These are phyloP conservation scores for Zasmidium angulare DNA, from an alignment of 2,329 filamentous ascomycete species.

Conservation along the genomic window DNA sequence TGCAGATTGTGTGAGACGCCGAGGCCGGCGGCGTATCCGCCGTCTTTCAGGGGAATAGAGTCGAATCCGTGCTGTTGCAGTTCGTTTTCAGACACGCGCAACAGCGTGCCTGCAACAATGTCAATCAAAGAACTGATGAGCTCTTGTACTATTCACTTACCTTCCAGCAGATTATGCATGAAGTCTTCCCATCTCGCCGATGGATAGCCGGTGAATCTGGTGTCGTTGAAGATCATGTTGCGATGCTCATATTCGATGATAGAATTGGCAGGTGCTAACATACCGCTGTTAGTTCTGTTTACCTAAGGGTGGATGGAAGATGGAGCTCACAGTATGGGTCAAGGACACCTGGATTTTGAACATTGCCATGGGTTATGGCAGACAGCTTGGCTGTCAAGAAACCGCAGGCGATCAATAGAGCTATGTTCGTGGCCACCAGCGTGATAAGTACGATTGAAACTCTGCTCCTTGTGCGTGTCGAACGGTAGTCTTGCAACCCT, in stretches of 20 bases:
- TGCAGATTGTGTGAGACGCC: conserved; percentile 16
- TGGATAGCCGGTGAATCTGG: conserved; percentile 12
- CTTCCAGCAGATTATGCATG: conserved; percentile 12
- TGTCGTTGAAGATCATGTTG: conserved; percentile 10
- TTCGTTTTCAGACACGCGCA: conserved; percentile 11
- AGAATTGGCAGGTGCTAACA: conserved; percentile 11
- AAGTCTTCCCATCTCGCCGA: conserved; percentile 9
- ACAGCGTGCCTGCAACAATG: conserved; percentile 5
- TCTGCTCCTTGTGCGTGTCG: neutral
- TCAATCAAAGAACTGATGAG: no score
- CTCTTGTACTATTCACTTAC: neutral
- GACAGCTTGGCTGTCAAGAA: neutral
- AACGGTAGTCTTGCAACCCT: neutral
- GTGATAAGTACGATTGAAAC: neutral
- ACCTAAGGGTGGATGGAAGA: no score
- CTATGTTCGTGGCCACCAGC: neutral
- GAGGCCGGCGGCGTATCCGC: conserved; percentile 11
- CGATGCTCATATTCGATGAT: conserved; percentile 15
- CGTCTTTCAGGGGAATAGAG: conserved; percentile 9
- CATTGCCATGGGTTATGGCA: neutral
- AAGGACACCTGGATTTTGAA: neutral
- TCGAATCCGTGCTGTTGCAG: conserved; percentile 4
- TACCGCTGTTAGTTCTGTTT: neutral
- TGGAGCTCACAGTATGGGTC: conserved; percentile 13
- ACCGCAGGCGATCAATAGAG: neutral